Percentiles rank a stretch among this genome's conserved stretches.
These are phyloP conservation scores for Ulota crispa DNA, from an alignment of 225 moss, liverwort and hornwort genomes.

Conservation along the genomic window DNA sequence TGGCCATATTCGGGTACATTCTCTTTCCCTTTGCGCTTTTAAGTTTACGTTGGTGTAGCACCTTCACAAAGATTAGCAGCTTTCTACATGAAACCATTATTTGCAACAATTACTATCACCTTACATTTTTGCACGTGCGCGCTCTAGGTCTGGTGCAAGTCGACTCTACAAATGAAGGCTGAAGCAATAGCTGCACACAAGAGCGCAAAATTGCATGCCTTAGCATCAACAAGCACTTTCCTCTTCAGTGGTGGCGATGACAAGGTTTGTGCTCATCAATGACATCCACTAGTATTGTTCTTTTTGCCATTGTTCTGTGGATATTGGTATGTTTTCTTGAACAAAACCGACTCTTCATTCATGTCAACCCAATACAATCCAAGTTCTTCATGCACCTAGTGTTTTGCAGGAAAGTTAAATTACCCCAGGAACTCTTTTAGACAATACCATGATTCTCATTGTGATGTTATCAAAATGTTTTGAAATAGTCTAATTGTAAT, in stretches of 20 bases:
- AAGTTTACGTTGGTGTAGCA: neutral
- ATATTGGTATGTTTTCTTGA: too few species aligned
- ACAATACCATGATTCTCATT: neutral
- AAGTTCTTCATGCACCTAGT: too few species aligned
- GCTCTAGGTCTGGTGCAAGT: conserved; percentile 44
- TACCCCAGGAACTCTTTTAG: neutral
- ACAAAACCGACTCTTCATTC: too few species aligned
- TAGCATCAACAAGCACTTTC: conserved; percentile 28
- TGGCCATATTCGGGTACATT: conserved; percentile 44
- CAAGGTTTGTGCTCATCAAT: conserved; percentile 31
- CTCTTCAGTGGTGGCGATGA: conserved; percentile 58
- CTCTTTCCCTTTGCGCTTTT: neutral
- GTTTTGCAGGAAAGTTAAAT: neutral
- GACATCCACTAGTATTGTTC: too few species aligned
- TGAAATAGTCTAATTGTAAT: neutral
- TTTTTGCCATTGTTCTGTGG: too few species aligned
- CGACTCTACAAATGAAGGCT: conserved; percentile 38
- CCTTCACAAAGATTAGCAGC: neutral
- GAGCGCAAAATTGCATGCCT: conserved; percentile 39
- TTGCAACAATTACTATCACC: neutral
- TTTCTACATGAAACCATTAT: neutral
- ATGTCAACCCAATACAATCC: too few species aligned
- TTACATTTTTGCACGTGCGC: neutral
- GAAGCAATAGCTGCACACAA: conserved; percentile 43
- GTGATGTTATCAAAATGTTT: neutral